A percentile compares a stretch with the other conserved stretches of the same genome.
Conservation (phyloP, 2,329 filamentous ascomycete genomes). For the Parascedosporium putredinis region DNA sequence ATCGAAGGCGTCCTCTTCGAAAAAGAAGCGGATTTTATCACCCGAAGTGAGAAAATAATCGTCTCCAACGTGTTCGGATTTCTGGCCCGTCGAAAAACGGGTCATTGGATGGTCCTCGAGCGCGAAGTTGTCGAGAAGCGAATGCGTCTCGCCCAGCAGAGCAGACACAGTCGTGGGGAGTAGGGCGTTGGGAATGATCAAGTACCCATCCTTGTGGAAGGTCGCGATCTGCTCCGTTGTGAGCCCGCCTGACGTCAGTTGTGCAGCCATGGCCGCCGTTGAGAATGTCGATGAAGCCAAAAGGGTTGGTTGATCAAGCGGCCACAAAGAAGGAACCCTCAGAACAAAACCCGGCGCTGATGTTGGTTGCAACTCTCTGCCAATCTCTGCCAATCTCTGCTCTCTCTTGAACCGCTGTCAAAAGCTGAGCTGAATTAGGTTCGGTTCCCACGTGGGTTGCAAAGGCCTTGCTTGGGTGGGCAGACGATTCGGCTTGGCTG, state of each 20-base stretch:
- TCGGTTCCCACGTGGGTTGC: too few relatives aligned
- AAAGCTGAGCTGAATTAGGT: neutral
- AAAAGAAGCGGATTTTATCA: slow-evolving; percentile 93
- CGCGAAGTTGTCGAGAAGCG: slow-evolving; percentile 63
- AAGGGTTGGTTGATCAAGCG: too few relatives aligned
- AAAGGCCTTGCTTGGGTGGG: too few relatives aligned
- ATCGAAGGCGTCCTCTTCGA: slow-evolving; percentile 87
- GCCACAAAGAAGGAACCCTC: too few relatives aligned
- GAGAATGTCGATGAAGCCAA: too few relatives aligned
- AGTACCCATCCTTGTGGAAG: slow-evolving; percentile 80
- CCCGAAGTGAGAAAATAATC: slow-evolving; percentile 86
- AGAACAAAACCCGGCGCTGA: too few relatives aligned
- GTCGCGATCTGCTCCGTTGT: slow-evolving; percentile 57
- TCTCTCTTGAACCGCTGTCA: too few relatives aligned
- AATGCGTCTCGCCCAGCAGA: slow-evolving; percentile 65
- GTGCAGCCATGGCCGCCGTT: neutral
- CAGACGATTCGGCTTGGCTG: too few relatives aligned
- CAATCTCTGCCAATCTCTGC: too few relatives aligned
- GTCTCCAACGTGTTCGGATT: slow-evolving; percentile 73
- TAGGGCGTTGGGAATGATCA: slow-evolving; percentile 74
- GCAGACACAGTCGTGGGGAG: slow-evolving; percentile 50
- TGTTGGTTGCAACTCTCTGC: too few relatives aligned
- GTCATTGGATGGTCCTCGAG: slow-evolving; percentile 86
- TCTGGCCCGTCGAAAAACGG: slow-evolving; percentile 78
- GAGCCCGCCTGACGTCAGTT: slow-evolving; percentile 38